These are phyloP conservation scores for Ceratobasidium theobromae DNA, from an alignment of 1,284 basidiomycete species.

Conservation along the genomic window DNA sequence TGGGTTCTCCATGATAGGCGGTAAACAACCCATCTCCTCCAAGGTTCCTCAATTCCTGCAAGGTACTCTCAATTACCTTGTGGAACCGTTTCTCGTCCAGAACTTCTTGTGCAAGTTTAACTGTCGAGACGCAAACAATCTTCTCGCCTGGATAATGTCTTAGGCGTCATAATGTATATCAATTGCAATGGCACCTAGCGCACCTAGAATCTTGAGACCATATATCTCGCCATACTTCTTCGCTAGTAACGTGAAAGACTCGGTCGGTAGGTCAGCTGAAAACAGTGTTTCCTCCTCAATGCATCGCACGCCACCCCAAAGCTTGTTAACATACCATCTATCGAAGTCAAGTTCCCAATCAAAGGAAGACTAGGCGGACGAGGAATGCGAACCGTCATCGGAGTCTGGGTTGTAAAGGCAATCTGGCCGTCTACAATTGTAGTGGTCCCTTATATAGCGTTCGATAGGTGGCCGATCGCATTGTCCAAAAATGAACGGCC, in stretches of 20 bases:
- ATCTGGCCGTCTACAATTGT: too few species aligned
- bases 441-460: too few species aligned
- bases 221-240: conserved; percentile 54
- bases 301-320: conserved; percentile 39
- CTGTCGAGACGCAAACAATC: conserved; percentile 45
- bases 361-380: conserved; percentile 50
- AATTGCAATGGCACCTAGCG: conserved; percentile 24
- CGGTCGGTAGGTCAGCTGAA: conserved; percentile 39
- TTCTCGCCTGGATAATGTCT: conserved; percentile 36
- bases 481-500: too few species aligned
- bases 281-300: not conserved
- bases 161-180: not conserved
- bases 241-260: conserved; percentile 47
- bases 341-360: conserved; percentile 47
- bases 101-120: conserved; percentile 50
- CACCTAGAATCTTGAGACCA: conserved; percentile 48
- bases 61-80: conserved; percentile 46
- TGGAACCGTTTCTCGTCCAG: conserved; percentile 52
- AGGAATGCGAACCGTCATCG: conserved; percentile 44
- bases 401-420: too few species aligned
- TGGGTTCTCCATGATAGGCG: conserved; percentile 49
- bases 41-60: conserved; percentile 48
- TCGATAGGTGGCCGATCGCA: too few species aligned
- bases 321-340: conserved; percentile 38
- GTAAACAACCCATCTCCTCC: conserved; percentile 53